phyloP scores from a whole-genome alignment of 768 basidiomycete genomes.

The Lanmaoa rubissima region DNA sequence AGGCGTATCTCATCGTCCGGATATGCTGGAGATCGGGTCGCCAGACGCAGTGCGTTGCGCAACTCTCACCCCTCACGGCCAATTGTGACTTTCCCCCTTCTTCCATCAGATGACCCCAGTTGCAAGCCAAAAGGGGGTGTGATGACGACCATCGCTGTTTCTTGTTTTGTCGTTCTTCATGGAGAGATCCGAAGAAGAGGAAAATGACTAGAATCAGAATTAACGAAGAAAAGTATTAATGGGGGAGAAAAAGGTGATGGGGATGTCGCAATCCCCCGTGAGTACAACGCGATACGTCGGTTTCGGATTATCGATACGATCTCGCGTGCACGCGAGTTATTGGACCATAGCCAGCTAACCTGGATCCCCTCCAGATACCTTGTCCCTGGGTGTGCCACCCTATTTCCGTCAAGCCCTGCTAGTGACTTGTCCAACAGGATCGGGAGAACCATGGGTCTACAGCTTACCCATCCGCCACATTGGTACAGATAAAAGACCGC shows the following conservation, averaged over 20 bases:
- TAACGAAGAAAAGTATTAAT: background rate
- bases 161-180: background rate
- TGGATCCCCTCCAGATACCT: background rate
- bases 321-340: background rate
- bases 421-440: background rate
- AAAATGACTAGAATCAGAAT: background rate
- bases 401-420: background rate
- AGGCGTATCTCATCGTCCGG: background rate
- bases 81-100: background rate
- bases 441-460: background rate
- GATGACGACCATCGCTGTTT: background rate
- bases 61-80: background rate
- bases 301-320: background rate
- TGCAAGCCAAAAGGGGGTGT: background rate
- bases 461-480: background rate
- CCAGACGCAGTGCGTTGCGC: background rate
- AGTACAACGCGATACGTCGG: background rate
- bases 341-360: background rate
- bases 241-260: background rate
- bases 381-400: too few relatives aligned
- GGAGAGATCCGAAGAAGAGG: background rate
- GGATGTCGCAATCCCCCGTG: background rate
- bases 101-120: background rate
- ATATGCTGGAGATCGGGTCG: background rate
- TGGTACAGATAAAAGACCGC: background rate